Evolutionary conservation across 1,284 basidiomycete species (phyloP), one percentile per base, ranked within the genome.

Genomic region (Xanthoconium separans): DNA sequence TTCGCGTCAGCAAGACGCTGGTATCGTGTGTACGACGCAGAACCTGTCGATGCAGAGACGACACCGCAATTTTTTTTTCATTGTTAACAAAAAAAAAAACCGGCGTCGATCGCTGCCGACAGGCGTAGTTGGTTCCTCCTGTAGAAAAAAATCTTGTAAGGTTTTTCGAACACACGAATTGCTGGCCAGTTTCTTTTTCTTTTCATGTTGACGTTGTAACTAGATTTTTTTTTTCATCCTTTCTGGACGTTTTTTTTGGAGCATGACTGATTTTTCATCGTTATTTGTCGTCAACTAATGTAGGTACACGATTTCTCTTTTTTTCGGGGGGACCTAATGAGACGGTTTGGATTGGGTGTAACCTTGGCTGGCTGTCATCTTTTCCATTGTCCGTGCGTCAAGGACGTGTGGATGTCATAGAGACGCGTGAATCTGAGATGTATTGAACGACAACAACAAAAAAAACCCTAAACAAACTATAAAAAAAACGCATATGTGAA

Each of bases 121-220:
- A 40, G 53, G 46, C 55, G 50, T 57, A 53, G 50, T 50, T 52
- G 24, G 24, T 24, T 24, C 24, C 24, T 27, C n/a, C n/a, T 15
- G 10, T 9, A 39, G n/a, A 18, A 18, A 39, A n/a, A 13, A 44
- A 51, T 24, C 24, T 24, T 24, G 24, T 6, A 34, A 2, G 16
- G 33, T 11, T 15, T 34, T 47, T 55, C 36, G 24, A 15, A 29
- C 30, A 56, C 13, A 48, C 49, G 46, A 56, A 52, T 56, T 65
- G 63, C 61, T 61, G 64, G 64, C n/a, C 10, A 3, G 30, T 31
- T 24, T n/a, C 20, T 46, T 15, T 12, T 31, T 30, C 3, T 18
- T 47, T 29, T 27, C 29, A 22, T 11, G 9, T 24, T 24, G 24
- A 24, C 24, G 24, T 24, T 24, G 24, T 24, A 24, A 24, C 24